phyloP scores from a whole-genome alignment of 2,329 filamentous ascomycete genomes.

The Hypomyces perniciosus region DNA sequence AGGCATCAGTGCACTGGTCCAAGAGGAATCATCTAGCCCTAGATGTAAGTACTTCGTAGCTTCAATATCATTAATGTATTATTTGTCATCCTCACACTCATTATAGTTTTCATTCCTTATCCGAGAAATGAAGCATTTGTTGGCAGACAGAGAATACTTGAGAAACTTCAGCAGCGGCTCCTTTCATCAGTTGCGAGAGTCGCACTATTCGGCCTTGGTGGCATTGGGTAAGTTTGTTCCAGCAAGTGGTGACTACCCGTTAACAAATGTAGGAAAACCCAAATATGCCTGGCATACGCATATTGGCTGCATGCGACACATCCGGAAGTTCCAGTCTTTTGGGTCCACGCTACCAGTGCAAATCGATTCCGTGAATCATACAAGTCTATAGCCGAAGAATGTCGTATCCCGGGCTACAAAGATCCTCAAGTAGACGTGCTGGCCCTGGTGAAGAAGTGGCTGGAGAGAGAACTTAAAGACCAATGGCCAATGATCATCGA shows the following conservation, averaged over 20 bases:
- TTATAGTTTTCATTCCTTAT: too few species aligned
- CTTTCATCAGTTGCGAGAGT: neutral
- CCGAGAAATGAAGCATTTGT: too few species aligned
- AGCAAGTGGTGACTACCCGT: too few species aligned
- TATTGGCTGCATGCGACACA: conserved; percentile 17
- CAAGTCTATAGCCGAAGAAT: conserved; percentile 21
- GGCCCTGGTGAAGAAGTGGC: conserved; percentile 22
- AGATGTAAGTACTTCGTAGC: too few species aligned
- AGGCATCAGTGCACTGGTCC: too few species aligned
- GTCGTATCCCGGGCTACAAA: conserved; percentile 18
- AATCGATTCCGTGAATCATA: conserved; percentile 25
- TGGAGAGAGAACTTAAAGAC: conserved; percentile 17
- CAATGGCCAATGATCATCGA: conserved; percentile 18
- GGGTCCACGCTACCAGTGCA: conserved; percentile 27
- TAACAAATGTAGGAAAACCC: neutral
- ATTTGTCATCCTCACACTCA: too few species aligned
- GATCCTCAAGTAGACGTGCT: conserved; percentile 19
- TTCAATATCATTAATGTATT: too few species aligned
- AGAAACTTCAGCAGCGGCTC: too few species aligned
- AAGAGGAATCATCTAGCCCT: too few species aligned
- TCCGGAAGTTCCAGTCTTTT: conserved; percentile 25
- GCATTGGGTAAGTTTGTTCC: neutral
- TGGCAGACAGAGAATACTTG: too few species aligned
- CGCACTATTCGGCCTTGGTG: neutral
- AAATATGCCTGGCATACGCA: conserved; percentile 14